A percentile compares a stretch with the other conserved stretches of the same genome.
Conservation (phyloP, 2,329 filamentous ascomycete species). For the Verticillium tricorpus region DNA sequence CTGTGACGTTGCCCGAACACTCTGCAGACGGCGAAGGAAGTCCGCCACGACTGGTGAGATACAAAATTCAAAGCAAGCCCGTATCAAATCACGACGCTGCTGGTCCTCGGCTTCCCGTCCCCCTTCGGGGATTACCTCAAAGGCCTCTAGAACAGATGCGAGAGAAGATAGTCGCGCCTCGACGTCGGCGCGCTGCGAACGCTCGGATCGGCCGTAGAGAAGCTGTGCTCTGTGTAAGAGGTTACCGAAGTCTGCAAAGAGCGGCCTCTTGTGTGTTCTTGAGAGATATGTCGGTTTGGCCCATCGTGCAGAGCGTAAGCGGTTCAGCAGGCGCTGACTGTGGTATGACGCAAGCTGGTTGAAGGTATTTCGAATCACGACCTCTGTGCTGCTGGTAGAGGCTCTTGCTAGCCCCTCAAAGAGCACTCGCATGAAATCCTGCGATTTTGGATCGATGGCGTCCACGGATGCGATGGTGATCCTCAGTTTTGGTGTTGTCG, state of each 20-base stretch:
- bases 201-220: constrained; percentile 9
- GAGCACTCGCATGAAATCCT: constrained; percentile 8
- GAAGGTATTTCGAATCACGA: background rate
- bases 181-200: constrained; percentile 2
- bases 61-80: constrained; percentile 8
- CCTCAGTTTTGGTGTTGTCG: background rate
- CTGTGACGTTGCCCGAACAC: constrained; percentile 8
- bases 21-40: constrained; percentile 8
- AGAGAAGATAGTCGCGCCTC: constrained; percentile 5
- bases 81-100: constrained; percentile 5
- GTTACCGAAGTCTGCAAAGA: constrained; percentile 11
- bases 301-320: constrained; percentile 12
- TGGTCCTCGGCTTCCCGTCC: background rate
- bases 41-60: constrained; percentile 2
- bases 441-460: constrained; percentile 9
- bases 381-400: background rate
- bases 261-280: constrained; percentile 13
- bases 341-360: constrained; percentile 8
- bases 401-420: constrained; percentile 3
- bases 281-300: constrained; percentile 11
- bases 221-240: constrained; percentile 10
- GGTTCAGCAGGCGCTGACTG: constrained; percentile 12
- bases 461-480: constrained; percentile 11
- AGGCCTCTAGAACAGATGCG: constrained; percentile 5
- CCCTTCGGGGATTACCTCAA: constrained; percentile 1